Percentiles rank a stretch among this genome's conserved stretches.
Conservation (phyloP, 202 grass and related monocot species). For the Carex arenaria region DNA sequence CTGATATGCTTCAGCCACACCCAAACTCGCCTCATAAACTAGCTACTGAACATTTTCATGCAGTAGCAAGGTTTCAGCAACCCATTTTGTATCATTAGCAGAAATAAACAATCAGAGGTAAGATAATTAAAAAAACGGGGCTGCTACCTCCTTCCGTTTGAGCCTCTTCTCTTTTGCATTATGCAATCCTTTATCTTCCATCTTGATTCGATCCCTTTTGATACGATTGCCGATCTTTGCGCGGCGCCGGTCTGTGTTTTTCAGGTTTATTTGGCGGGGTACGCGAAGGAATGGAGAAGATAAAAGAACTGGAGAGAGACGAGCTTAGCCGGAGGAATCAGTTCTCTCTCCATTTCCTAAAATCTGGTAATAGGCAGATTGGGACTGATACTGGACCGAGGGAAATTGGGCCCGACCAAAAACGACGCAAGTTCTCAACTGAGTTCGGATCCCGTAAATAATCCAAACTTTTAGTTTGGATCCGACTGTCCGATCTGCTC, state of each 20-base stretch:
- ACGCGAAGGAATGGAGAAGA: not conserved
- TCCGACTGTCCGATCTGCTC: no score
- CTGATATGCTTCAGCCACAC: no score
- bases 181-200: not conserved
- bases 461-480: no score
- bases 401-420: no score
- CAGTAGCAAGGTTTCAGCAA: no score
- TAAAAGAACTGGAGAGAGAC: not conserved
- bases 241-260: not conserved
- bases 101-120: not conserved
- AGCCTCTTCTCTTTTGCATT: constrained; percentile 18
- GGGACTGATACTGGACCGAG: no score
- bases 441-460: no score
- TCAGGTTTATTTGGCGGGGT: not conserved
- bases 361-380: not conserved
- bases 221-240: not conserved
- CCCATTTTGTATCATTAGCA: no score
- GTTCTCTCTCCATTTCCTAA: not conserved
- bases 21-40: no score
- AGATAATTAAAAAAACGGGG: not conserved
- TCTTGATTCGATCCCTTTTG: not conserved
- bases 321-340: not conserved
- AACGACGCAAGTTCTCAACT: no score
- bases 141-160: constrained; percentile 12
- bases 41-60: no score